Base-by-base conservation (phyloP, 192 early-diverging fungal genomes). In the Entophlyctis luteolus region DNA sequence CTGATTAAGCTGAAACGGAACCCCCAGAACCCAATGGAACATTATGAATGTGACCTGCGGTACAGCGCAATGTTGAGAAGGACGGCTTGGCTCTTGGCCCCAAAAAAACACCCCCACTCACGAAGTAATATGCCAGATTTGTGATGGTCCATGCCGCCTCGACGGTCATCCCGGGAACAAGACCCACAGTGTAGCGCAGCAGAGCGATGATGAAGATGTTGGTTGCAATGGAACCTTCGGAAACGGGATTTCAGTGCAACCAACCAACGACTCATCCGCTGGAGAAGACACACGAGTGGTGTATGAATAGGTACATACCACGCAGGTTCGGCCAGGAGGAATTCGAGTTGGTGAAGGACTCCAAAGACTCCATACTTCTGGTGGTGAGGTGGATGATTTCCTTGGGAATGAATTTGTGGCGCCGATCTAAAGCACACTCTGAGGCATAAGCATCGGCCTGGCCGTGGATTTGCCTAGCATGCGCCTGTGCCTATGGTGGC, bases 61-160 rank as follows among this genome's bases (percentile, higher is more conserved):
- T 12, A 42, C 8, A 42, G n/a, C 39, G n/a, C n/a, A n/a, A n/a
- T n/a, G n/a, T n/a, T n/a, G n/a, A n/a, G n/a, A n/a, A n/a, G n/a
- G n/a, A n/a, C n/a, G n/a, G n/a, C n/a, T n/a, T n/a, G n/a, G n/a
- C n/a, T n/a, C n/a, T n/a, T n/a, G n/a, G n/a, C n/a, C n/a, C n/a
- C n/a, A n/a, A n/a, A n/a, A n/a, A 14, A 37, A n/a, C n/a, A n/a
- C n/a, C n/a, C n/a, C 23, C 38, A 75, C 80, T 42, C 81, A 93
- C 94, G 55, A 88, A 73, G 71, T 94, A 94, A 82, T 92, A 99
- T 28, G 81, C 75, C 48, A 97, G 82, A 60, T 93, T 96, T 29
- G 95, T 99, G 47, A 99, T 77, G 3, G 96, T 99, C 96, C 96
- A 99, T 68, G 93, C 89, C 25, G 90, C 81, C 78, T 99, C 96